phyloP scores from a whole-genome alignment of 2,329 filamentous ascomycete species.

The Beauveria scarabaeidicola region DNA sequence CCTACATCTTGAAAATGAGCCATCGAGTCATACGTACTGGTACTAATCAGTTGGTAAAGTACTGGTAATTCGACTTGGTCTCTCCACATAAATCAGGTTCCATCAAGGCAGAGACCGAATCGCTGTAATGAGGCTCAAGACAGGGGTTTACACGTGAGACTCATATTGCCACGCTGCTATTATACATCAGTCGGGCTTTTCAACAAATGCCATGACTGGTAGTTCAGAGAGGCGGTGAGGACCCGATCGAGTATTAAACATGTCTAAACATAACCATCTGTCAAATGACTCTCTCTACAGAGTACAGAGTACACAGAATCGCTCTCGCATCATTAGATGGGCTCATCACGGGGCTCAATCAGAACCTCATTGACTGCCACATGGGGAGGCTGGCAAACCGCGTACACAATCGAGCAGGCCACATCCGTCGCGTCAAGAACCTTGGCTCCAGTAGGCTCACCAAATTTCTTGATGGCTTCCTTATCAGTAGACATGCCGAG shows the following conservation, averaged over 20 bases:
- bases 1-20: background rate
- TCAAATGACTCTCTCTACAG: background rate
- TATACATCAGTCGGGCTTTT: background rate
- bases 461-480: slow-evolving; percentile 72
- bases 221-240: background rate
- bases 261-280: background rate
- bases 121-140: background rate
- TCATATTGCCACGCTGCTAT: background rate
- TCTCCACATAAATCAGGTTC: slow-evolving; percentile 5
- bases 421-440: slow-evolving; percentile 68
- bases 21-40: no score
- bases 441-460: slow-evolving; percentile 65
- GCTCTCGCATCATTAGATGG: slow-evolving; percentile 40
- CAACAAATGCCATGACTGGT: background rate
- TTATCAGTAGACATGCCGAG: slow-evolving; percentile 65
- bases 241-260: background rate
- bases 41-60: background rate
- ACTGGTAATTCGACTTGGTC: background rate
- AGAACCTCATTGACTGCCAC: slow-evolving; percentile 74
- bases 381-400: slow-evolving; percentile 63
- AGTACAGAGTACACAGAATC: background rate
- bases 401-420: slow-evolving; percentile 64
- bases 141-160: background rate
- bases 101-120: background rate
- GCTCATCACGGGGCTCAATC: slow-evolving; percentile 70